Conservation (phyloP, 495 filamentous ascomycete species). For the Neurospora sp. region DNA sequence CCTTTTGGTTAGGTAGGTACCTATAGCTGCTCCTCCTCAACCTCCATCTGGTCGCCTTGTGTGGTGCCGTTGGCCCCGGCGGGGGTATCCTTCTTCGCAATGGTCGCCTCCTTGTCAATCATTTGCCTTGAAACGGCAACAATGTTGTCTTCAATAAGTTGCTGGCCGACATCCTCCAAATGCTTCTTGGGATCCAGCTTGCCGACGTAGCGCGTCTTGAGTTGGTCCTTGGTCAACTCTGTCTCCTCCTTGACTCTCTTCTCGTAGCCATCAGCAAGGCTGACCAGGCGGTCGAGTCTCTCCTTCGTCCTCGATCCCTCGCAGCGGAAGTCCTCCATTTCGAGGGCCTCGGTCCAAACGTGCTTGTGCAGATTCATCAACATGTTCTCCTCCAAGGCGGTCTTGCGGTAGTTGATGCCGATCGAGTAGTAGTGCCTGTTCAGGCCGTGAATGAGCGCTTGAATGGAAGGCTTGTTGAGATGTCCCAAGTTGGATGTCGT, state of each 20-base stretch:
- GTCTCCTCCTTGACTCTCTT: constrained; percentile 98
- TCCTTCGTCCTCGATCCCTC: constrained; percentile 79
- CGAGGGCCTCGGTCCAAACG: constrained; percentile 93
- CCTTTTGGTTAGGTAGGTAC: neutral
- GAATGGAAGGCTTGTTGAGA: constrained; percentile 96
- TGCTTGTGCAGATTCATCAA: constrained; percentile 99
- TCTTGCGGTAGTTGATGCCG: constrained; percentile 95
- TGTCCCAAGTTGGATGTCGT: constrained; percentile 96
- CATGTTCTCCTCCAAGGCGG: constrained; percentile 97
- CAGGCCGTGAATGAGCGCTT: constrained; percentile 96
- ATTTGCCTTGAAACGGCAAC: constrained; percentile 92
- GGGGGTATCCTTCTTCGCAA: constrained; percentile 42
- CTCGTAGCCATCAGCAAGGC: constrained; percentile 90
- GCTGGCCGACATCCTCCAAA: constrained; percentile 89
- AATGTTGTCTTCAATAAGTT: constrained; percentile 97
- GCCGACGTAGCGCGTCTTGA: constrained; percentile 98
- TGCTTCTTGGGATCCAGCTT: constrained; percentile 99
- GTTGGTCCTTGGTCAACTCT: constrained; percentile 89
- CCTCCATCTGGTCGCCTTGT: constrained; percentile 48
- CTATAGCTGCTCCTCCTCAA: constrained; percentile 39
- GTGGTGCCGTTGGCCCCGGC: constrained; percentile 38
- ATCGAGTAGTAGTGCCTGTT: constrained; percentile 99
- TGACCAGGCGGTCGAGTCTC: constrained; percentile 75
- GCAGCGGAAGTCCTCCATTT: constrained; percentile 91
- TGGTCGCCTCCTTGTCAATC: constrained; percentile 95